phyloP scores from a whole-genome alignment of 73 alveolate species.

The Paraurostyla sp. region DNA sequence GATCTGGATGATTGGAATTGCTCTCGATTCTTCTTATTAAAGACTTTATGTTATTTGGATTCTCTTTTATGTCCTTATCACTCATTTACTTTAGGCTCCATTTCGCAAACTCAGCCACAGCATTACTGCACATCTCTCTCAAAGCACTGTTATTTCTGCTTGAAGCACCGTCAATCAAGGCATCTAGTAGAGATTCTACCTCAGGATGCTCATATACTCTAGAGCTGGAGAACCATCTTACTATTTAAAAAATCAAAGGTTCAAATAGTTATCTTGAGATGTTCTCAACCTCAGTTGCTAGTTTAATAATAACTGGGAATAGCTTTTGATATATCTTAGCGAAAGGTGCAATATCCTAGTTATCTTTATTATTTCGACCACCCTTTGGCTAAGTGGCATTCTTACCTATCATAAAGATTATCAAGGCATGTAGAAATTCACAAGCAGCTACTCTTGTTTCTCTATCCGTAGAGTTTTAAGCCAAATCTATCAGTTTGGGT shows the following conservation, averaged over 20 bases:
- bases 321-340: slow-evolving; percentile 81
- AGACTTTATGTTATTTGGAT: slow-evolving; percentile 90
- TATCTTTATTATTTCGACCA: slow-evolving; percentile 68
- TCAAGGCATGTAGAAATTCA: slow-evolving; percentile 93
- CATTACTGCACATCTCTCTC: slow-evolving; percentile 87
- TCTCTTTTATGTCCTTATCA: slow-evolving; percentile 73
- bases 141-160: slow-evolving; percentile 85
- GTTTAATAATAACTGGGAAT: slow-evolving; percentile 82
- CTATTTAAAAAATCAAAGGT: slow-evolving; percentile 85
- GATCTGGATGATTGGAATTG: slow-evolving; percentile 96
- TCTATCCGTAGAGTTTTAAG: slow-evolving; percentile 87
- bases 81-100: slow-evolving; percentile 88
- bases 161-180: slow-evolving; percentile 90
- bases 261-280: slow-evolving; percentile 85
- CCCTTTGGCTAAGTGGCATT: slow-evolving; percentile 85
- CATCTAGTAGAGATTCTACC: slow-evolving; percentile 90
- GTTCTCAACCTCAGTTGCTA: slow-evolving; percentile 78
- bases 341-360: slow-evolving; percentile 84
- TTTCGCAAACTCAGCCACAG: slow-evolving; percentile 93
- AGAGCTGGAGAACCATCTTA: slow-evolving; percentile 97
- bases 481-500: slow-evolving; percentile 92
- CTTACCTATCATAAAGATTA: slow-evolving; percentile 94
- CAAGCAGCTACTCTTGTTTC: slow-evolving; percentile 93
- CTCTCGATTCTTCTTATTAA: slow-evolving; percentile 93
- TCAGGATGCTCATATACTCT: slow-evolving; percentile 92